A percentile compares a stretch with the other conserved stretches of the same genome.
Evolutionary conservation across 495 filamentous ascomycete species (phyloP).

Genomic region (Penicillium pancosmium): DNA sequence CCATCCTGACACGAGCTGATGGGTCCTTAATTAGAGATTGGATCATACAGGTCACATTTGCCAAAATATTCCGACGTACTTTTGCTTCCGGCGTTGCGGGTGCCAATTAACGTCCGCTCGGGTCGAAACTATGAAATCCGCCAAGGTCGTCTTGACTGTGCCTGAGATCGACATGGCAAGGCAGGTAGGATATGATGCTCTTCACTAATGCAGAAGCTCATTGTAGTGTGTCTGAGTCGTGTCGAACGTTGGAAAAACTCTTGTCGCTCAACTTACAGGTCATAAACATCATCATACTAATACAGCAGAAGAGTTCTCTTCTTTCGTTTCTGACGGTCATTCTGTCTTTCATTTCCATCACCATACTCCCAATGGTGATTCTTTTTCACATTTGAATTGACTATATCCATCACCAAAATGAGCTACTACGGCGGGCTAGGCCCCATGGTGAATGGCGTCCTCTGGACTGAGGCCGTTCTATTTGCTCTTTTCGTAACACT

Average conservation of each 20-base stretch:
- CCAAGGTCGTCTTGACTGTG: neutral
- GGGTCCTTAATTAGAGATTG: slow-evolving; percentile 10
- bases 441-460: slow-evolving; percentile 32
- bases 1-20: slow-evolving; percentile 2
- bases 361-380: neutral
- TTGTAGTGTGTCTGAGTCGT: neutral
- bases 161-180: slow-evolving; percentile 1
- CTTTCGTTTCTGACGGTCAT: neutral
- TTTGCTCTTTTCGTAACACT: slow-evolving; percentile 25
- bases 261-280: slow-evolving; percentile 16
- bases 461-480: slow-evolving; percentile 26
- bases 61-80: neutral
- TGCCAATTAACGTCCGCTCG: slow-evolving; percentile 1
- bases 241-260: neutral
- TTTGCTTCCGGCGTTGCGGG: neutral
- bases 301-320: neutral
- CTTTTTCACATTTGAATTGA: neutral
- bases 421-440: slow-evolving; percentile 29
- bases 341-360: neutral
- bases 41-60: slow-evolving; percentile 1
- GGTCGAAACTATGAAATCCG: neutral
- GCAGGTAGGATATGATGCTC: neutral
- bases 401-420: slow-evolving; percentile 17
- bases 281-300: slow-evolving; percentile 9
- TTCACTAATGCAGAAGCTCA: slow-evolving; percentile 1